Evolutionary conservation across 2,329 filamentous ascomycete genomes (phyloP).

Genomic region (Juglanconis oblonga): DNA sequence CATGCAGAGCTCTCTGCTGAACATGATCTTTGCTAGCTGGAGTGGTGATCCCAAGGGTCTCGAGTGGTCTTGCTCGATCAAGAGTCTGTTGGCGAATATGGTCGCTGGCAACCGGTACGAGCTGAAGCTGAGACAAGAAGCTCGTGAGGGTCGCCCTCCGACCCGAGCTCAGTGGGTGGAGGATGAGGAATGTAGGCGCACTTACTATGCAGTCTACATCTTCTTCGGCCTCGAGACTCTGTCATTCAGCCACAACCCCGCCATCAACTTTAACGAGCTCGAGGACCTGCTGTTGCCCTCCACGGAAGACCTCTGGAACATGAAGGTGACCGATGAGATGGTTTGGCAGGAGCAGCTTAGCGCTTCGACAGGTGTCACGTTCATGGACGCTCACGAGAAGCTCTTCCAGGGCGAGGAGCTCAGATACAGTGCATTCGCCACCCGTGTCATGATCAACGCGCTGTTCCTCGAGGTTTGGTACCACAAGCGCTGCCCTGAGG

Average conservation of each 20-base stretch:
- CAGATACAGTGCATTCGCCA: conserved; percentile 93
- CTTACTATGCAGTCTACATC: conserved; percentile 98
- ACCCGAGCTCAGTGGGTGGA: conserved; percentile 91
- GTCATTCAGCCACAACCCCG: conserved; percentile 96
- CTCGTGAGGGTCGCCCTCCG: conserved; percentile 71
- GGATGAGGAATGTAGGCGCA: conserved; percentile 92
- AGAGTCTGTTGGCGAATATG: conserved; percentile 97
- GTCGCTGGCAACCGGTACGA: conserved; percentile 96
- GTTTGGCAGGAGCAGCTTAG: conserved; percentile 80
- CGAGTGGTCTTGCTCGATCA: conserved; percentile 98
- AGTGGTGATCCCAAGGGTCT: conserved; percentile 96
- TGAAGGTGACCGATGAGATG: conserved; percentile 72
- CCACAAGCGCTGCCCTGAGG: conserved; percentile 97
- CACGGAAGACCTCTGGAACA: conserved; percentile 91
- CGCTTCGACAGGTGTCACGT: conserved; percentile 72
- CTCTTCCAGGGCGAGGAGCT: conserved; percentile 90
- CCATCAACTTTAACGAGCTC: conserved; percentile 97
- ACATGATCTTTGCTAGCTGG: conserved; percentile 99
- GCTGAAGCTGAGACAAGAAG: conserved; percentile 87
- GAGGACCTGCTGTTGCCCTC: conserved; percentile 90
- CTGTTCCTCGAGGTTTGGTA: conserved; percentile 99
- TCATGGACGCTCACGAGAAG: conserved; percentile 90
- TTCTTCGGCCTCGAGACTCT: conserved; percentile 95
- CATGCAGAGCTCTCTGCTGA: conserved; percentile 93
- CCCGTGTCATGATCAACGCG: conserved; percentile 97